phyloP scores from a whole-genome alignment of 2,329 filamentous ascomycete genomes.

The Monosporascus sp. region DNA sequence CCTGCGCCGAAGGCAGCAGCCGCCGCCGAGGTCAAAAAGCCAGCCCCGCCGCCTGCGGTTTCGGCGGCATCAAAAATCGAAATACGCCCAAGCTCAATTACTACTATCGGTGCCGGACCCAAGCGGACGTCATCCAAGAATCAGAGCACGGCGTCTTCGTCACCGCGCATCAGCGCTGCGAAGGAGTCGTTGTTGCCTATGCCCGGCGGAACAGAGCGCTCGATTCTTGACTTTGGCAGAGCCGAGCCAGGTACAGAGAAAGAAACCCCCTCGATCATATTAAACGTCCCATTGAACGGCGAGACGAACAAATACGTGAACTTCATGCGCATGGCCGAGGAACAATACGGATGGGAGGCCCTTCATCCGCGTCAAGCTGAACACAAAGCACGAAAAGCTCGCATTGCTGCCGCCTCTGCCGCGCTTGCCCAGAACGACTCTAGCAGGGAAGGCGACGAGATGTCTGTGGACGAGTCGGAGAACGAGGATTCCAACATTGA shows the following conservation, averaged over 20 bases:
- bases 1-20: slow-evolving; percentile 24
- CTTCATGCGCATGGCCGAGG: slow-evolving; percentile 88
- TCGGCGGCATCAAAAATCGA: slow-evolving; percentile 24
- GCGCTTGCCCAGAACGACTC: slow-evolving; percentile 73
- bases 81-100: slow-evolving; percentile 28
- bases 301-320: slow-evolving; percentile 90
- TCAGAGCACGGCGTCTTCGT: slow-evolving; percentile 35
- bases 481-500: slow-evolving; percentile 84
- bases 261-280: slow-evolving; percentile 69
- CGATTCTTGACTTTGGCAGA: slow-evolving; percentile 58
- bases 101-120: slow-evolving; percentile 24
- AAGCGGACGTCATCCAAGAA: slow-evolving; percentile 30
- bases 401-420: slow-evolving; percentile 83
- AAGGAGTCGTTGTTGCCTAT: slow-evolving; percentile 40
- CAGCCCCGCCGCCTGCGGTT: slow-evolving; percentile 25
- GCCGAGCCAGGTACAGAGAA: slow-evolving; percentile 54
- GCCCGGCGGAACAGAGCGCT: slow-evolving; percentile 39
- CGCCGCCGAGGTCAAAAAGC: slow-evolving; percentile 33
- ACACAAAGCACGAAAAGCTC: slow-evolving; percentile 78
- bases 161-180: slow-evolving; percentile 44
- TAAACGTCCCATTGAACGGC: slow-evolving; percentile 75
- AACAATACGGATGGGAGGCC: slow-evolving; percentile 90
- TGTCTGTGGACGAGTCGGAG: slow-evolving; percentile 72
- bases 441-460: slow-evolving; percentile 69
- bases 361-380: slow-evolving; percentile 87